phyloP scores from a whole-genome alignment of 768 basidiomycete genomes.

The Lactarius sp. region DNA sequence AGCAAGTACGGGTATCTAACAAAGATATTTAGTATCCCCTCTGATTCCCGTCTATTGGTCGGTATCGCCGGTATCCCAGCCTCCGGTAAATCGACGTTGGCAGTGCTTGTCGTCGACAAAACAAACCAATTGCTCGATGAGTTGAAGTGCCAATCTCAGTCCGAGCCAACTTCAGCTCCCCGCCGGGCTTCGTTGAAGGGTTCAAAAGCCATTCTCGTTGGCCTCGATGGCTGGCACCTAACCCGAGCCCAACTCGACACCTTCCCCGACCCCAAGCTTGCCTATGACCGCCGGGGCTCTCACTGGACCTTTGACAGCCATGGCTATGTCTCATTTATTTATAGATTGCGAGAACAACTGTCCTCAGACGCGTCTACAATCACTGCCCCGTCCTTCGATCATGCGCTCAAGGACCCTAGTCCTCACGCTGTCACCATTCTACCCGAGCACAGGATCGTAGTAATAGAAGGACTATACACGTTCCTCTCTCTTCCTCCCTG shows the following conservation, averaged over 20 bases:
- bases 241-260: constrained; percentile 71
- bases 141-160: not conserved
- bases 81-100: constrained; percentile 80
- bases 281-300: constrained; percentile 74
- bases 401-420: constrained; percentile 81
- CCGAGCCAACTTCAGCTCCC: not conserved
- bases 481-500: constrained; percentile 73
- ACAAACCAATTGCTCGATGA: constrained; percentile 43
- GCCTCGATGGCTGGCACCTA: constrained; percentile 91
- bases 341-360: constrained; percentile 42
- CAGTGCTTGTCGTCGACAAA: constrained; percentile 49
- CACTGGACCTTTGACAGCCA: constrained; percentile 88
- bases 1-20: not conserved
- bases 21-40: constrained; percentile 26
- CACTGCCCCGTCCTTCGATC: constrained; percentile 81
- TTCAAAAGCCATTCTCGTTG: constrained; percentile 55
- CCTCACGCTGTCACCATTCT: constrained; percentile 53
- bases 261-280: constrained; percentile 70
- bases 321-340: constrained; percentile 67
- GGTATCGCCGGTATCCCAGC: constrained; percentile 80
- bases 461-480: constrained; percentile 89
- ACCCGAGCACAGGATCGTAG: constrained; percentile 65
- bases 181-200: not conserved
- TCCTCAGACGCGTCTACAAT: constrained; percentile 29
- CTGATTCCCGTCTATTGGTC: constrained; percentile 50